Conservation (phyloP, 257 asterid species). For the Ehretia macrophylla region DNA sequence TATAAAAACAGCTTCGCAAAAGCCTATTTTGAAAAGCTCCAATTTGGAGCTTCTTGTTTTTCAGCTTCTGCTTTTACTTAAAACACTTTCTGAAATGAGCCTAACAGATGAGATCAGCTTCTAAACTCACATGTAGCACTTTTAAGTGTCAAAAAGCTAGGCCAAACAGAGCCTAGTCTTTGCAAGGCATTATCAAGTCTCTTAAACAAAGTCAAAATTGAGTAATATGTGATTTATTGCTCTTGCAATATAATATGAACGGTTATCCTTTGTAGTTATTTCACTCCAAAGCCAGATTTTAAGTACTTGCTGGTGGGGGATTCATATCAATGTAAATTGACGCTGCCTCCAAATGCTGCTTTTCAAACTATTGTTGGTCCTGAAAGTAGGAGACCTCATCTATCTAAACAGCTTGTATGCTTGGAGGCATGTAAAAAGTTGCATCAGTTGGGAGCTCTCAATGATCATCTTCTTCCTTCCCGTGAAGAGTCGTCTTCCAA, state of each 20-base stretch:
- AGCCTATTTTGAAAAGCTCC: too few relatives aligned
- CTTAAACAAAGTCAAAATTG: too few relatives aligned
- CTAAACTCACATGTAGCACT: too few relatives aligned
- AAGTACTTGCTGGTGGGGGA: slow-evolving; percentile 46
- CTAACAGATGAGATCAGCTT: too few relatives aligned
- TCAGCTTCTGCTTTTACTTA: too few relatives aligned
- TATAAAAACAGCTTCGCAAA: too few relatives aligned
- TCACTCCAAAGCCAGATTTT: slow-evolving; percentile 49
- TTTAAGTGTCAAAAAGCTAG: too few relatives aligned
- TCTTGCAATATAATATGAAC: neutral
- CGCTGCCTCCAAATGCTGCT: slow-evolving; percentile 74
- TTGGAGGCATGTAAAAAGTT: slow-evolving; percentile 87
- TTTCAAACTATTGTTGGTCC: slow-evolving; percentile 61
- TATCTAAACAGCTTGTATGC: slow-evolving; percentile 71
- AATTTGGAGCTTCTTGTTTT: too few relatives aligned
- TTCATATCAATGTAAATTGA: slow-evolving; percentile 50
- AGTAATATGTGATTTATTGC: neutral
- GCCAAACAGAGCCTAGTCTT: too few relatives aligned
- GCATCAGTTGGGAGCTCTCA: slow-evolving; percentile 65
- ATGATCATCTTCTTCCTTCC: slow-evolving; percentile 53
- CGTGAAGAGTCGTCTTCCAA: slow-evolving; percentile 30
- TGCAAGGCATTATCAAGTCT: too few relatives aligned
- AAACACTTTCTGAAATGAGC: too few relatives aligned
- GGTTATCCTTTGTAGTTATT: slow-evolving; percentile 34
- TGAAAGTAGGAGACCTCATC: slow-evolving; percentile 32